Base-by-base conservation (phyloP, 345 rosid species). In the Arabidopsis arenosa region DNA sequence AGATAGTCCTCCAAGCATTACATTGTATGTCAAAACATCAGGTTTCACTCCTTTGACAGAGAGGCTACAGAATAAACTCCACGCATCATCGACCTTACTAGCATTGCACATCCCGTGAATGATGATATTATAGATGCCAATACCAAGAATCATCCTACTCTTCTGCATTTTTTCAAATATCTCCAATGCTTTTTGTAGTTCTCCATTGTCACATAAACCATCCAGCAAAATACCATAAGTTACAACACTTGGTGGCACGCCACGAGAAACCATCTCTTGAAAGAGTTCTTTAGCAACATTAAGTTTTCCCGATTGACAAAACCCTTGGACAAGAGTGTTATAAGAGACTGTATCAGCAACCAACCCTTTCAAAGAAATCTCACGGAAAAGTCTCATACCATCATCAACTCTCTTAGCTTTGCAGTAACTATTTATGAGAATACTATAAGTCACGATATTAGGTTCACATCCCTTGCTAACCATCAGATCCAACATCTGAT, bases 1-100 rank as follows among this genome's bases (percentile, higher is more conserved):
- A 55, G 37, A 55, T 30, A 55, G 37, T 28, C 60, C 37, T 0
- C 37, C 17, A 30, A 55, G 28, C 76, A 70, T 70, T 48, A 70
- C 52, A 14, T 11, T 64, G 32, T 54, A 64, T 23, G 56, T 52
- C 5, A 4, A 1, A 7, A 52, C 56, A 10, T 21, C 33, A 10
- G 33, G 56, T 23, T 63, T 63, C 37, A 43, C 48, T 66, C 76
- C 80, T 40, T 45, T 73, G 21, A 14, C 43, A 47, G 72, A 67
- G 33, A 76, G 57, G 35, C 80, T 76, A 30, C 33, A 36, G n/a
- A 80, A 70, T 76, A 80, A 43, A 32, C 17, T 14, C 37, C 60
- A 55, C 1, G 60, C 60, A 55, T 13, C 9, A 32, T 55, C 36
- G 17, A 55, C 35, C 60, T 55, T 28, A 28, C 18, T 55, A 30